phyloP scores from a whole-genome alignment of 768 basidiomycete species.

The Amanita pallidorosea region DNA sequence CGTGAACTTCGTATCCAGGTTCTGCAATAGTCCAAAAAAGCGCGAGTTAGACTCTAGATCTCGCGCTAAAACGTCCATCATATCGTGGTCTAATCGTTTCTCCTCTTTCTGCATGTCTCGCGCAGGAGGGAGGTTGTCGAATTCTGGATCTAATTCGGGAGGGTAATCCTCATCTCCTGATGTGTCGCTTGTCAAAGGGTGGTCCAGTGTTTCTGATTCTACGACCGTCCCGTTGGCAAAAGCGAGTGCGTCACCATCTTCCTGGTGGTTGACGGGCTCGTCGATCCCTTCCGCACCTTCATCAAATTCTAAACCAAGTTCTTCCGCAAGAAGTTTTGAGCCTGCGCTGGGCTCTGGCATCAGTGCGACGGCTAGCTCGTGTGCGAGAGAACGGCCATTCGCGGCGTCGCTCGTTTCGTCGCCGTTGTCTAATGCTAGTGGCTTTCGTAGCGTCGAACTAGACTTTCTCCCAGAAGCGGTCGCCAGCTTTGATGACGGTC shows the following conservation, averaged over 20 bases:
- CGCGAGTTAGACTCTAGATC: conserved; percentile 70
- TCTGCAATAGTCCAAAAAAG: conserved; percentile 63
- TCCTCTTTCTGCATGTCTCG: conserved; percentile 19
- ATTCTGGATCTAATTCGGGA: conserved; percentile 33
- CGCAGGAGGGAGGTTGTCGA: conserved; percentile 23
- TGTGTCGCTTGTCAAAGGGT: conserved; percentile 17
- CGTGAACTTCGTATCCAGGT: conserved; percentile 45
- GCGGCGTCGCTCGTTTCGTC: conserved; percentile 29
- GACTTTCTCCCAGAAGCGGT: conserved; percentile 33
- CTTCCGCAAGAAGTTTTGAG: conserved; percentile 73
- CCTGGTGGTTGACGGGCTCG: conserved; percentile 19
- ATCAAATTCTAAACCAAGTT: conserved; percentile 85
- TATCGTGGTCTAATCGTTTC: conserved; percentile 36
- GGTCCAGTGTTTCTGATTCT: conserved; percentile 11
- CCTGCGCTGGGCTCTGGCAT: conserved; percentile 79
- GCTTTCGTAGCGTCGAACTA: conserved; percentile 36
- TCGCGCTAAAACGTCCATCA: conserved; percentile 62
- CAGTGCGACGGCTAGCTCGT: conserved; percentile 78
- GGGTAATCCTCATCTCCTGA: conserved; percentile 19
- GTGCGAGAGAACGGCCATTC: conserved; percentile 59
- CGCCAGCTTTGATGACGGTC: conserved; percentile 24
- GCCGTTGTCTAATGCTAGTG: conserved; percentile 23
- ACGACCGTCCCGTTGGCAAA: conserved; percentile 33
- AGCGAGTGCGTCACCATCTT: conserved; percentile 21
- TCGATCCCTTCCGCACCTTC: conserved; percentile 81